Evolutionary conservation across 306 rosid species (phyloP).

Genomic region (Gastrolobium villosum): DNA sequence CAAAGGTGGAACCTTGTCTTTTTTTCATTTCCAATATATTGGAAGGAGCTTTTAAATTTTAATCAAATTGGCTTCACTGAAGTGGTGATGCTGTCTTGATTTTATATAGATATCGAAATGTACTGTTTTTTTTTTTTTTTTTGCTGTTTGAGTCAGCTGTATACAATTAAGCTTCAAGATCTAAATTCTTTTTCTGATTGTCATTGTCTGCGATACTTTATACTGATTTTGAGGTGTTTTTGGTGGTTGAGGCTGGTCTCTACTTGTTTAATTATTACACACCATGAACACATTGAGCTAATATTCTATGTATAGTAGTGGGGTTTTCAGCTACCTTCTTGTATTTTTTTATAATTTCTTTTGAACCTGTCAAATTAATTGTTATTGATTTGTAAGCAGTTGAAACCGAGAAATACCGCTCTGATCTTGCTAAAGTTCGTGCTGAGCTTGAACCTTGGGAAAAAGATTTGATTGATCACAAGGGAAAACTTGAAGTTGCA

Average conservation of each 20-base stretch:
- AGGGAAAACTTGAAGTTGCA: slow-evolving; percentile 92
- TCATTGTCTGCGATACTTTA: not conserved
- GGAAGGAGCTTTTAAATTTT: slow-evolving; percentile 21
- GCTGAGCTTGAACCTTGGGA: slow-evolving; percentile 98
- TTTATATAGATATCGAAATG: not conserved
- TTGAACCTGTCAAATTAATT: slow-evolving; percentile 14
- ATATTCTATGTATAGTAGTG: slow-evolving; percentile 12
- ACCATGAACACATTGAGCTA: slow-evolving; percentile 23
- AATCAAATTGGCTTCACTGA: slow-evolving; percentile 15
- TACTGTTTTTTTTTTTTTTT: not conserved
- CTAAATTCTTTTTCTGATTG: slow-evolving; percentile 8
- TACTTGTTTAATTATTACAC: slow-evolving; percentile 22
- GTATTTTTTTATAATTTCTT: not conserved
- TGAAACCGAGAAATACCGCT: slow-evolving; percentile 84
- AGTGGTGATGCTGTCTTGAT: not conserved
- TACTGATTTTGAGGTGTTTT: slow-evolving; percentile 30
- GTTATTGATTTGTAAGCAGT: slow-evolving; percentile 61
- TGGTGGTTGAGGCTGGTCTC: slow-evolving; percentile 12
- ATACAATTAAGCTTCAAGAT: not conserved
- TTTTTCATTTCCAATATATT: slow-evolving; percentile 34
- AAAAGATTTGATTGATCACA: slow-evolving; percentile 85
- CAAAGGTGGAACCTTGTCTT: slow-evolving; percentile 63
- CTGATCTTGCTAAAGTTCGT: slow-evolving; percentile 87
- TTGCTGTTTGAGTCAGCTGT: slow-evolving; percentile 13
- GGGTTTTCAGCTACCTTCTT: slow-evolving; percentile 2